Conservation (phyloP, 441 rosid genomes). For the Bocquillonia castaneifolia region DNA sequence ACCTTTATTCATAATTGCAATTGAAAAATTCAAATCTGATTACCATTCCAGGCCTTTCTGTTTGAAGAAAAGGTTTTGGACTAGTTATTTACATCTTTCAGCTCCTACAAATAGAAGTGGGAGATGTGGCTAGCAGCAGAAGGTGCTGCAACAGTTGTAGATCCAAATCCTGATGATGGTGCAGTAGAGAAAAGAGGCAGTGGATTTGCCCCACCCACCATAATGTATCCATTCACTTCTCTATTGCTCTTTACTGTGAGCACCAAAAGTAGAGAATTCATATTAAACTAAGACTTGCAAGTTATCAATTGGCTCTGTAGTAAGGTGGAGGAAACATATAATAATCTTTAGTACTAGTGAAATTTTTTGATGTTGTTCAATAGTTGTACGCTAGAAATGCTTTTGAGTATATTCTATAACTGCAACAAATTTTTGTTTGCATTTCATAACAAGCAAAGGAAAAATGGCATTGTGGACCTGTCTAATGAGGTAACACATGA, state of each 20-base stretch:
- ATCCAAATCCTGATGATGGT: conserved; percentile 82
- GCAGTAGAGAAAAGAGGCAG: conserved; percentile 48
- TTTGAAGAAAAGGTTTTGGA: conserved; percentile 1
- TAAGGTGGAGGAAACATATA: background rate
- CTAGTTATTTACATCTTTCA: conserved; percentile 15
- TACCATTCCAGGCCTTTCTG: background rate
- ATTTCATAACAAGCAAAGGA: background rate
- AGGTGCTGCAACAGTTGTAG: conserved; percentile 36
- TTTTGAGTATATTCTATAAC: background rate
- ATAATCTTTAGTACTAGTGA: background rate
- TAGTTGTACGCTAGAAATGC: background rate
- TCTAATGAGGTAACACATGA: background rate
- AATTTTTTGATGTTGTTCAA: no score
- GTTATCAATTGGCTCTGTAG: background rate
- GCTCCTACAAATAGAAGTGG: conserved; percentile 30
- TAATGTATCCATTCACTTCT: conserved; percentile 43
- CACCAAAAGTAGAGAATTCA: background rate
- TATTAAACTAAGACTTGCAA: background rate
- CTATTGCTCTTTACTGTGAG: conserved; percentile 51
- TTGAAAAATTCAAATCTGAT: no score
- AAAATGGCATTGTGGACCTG: background rate
- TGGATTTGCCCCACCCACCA: conserved; percentile 32
- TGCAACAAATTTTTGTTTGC: background rate
- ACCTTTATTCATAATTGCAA: no score
- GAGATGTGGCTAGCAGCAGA: conserved; percentile 35